These are phyloP conservation scores for Gaertneriomyces semiglobifer DNA, from an alignment of 192 early-diverging fungal species.

Conservation along the genomic window DNA sequence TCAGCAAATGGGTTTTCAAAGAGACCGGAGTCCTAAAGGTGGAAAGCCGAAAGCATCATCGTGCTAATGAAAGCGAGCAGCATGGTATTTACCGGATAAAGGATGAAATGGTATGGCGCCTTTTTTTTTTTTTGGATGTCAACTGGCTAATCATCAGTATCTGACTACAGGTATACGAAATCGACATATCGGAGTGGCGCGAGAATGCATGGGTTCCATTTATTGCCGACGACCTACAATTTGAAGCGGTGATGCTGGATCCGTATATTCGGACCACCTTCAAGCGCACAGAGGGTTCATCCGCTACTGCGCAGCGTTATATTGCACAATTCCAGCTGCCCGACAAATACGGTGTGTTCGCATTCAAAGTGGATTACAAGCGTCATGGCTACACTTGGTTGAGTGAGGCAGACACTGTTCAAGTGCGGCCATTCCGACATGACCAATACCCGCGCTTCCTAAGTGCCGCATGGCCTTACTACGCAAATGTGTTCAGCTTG, in stretches of 20 bases:
- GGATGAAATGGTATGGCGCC: conserved; percentile 71
- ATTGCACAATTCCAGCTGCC: conserved; percentile 67
- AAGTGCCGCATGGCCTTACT: conserved; percentile 91
- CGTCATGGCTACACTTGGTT: conserved; percentile 75
- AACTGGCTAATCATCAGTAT: background rate
- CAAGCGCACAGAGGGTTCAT: background rate
- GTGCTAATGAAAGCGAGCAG: conserved; percentile 59
- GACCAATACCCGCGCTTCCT: conserved; percentile 96
- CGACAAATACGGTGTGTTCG: conserved; percentile 97
- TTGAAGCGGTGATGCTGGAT: conserved; percentile 95
- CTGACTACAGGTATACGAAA: conserved; percentile 63
- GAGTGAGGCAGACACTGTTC: conserved; percentile 68
- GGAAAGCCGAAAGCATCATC: conserved; percentile 61
- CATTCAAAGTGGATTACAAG: conserved; percentile 92
- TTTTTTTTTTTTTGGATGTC: background rate
- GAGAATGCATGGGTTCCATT: conserved; percentile 83
- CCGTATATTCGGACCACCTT: conserved; percentile 77
- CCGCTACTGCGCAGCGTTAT: too few species aligned
- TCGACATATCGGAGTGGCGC: conserved; percentile 76
- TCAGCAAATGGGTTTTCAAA: conserved; percentile 88
- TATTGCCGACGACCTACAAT: conserved; percentile 74
- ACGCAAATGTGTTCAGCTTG: conserved; percentile 79
- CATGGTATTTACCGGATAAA: conserved; percentile 86
- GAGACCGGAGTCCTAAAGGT: conserved; percentile 85
- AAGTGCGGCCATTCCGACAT: conserved; percentile 88